Conservation (phyloP, 2,329 filamentous ascomycete genomes). For the Diaporthe capsici region DNA sequence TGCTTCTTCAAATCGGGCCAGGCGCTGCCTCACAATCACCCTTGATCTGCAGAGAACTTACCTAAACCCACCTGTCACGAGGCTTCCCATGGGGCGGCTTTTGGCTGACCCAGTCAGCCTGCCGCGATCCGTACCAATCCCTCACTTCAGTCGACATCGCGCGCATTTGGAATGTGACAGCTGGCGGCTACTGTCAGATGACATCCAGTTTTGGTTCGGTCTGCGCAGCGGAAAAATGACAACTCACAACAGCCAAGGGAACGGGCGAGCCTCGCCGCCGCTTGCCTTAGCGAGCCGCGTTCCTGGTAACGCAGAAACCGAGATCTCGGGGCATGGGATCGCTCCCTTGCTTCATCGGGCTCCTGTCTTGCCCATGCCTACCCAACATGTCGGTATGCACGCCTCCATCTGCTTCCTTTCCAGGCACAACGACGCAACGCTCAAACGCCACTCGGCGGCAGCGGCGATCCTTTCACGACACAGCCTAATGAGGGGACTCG, state of each 20-base stretch:
- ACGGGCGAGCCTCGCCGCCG: conserved; percentile 24
- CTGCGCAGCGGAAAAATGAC: conserved; percentile 29
- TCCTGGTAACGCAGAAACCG: conserved; percentile 28
- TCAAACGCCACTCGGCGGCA: conserved; percentile 26
- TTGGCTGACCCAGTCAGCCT: conserved; percentile 16
- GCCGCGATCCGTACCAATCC: conserved; percentile 30
- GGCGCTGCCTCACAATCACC: conserved; percentile 25
- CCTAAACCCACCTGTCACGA: conserved; percentile 30
- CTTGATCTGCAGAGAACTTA: conserved; percentile 32
- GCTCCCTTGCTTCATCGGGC: conserved; percentile 29
- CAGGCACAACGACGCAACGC: not conserved
- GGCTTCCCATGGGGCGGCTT: not conserved
- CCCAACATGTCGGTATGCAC: conserved; percentile 15
- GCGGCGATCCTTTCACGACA: conserved; percentile 1
- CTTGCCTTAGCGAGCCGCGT: conserved; percentile 33
- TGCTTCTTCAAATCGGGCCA: conserved; percentile 26
- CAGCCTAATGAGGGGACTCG: not conserved
- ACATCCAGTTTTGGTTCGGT: conserved; percentile 2
- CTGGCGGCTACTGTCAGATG: conserved; percentile 20
- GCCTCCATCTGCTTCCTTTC: not conserved
- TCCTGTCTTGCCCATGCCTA: conserved; percentile 5
- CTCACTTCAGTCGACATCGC: conserved; percentile 19
- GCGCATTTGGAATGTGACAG: conserved; percentile 33
- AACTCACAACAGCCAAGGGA: conserved; percentile 35
- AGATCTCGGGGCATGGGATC: conserved; percentile 30